Base-by-base conservation (phyloP, 495 filamentous ascomycete species). In the Tuber melanosporum region DNA sequence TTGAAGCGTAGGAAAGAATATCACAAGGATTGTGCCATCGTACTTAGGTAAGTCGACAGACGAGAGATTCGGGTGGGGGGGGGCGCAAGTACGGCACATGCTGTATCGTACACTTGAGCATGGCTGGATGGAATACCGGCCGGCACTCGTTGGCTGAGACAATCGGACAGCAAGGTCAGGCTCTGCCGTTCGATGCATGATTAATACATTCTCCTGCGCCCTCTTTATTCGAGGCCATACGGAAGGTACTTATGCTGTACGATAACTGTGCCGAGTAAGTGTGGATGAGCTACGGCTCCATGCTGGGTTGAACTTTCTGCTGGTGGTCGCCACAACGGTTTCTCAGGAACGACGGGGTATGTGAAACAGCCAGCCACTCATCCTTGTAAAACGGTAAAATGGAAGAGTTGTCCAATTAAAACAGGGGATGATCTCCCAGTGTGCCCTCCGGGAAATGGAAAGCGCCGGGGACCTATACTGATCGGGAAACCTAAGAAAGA, bases 401-500 rank as follows among this genome's bases (percentile, higher is more conserved):
- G 77, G 52, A 73, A 32, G 44, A 71, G 44, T 62, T 45, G 49
- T 70, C 78, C 78, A 79, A 79, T 79, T 62, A 76, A 66, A 66
- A 72, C 71, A 43, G 71, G 46, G 78, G 26, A 70, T 75, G 26
- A 70, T 75, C 72, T 71, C 78, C 77, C 71, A 69, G 44, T 32
- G 57, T 26, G 71, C 73, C 71, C 71, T 76, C 76, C 71, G 71
- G 77, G 77, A 77, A 77, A 70, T 49, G 71, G 77, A 73, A 10
- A 73, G 77, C 77, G 77, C 73, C 52, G 57, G 78, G 75, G 44
- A 70, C 44, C 78, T 72, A 14, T 46, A 76, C 78, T 73, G 78
- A 80, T 80, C 46, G 77, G 78, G 78, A 80, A 80, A 72, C 45
- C 76, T 32, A 78, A 44, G 69, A 72, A 79, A 71, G 75, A 74